phyloP scores from a whole-genome alignment of 176 grass and related monocot genomes.

The Carex littledalei region DNA sequence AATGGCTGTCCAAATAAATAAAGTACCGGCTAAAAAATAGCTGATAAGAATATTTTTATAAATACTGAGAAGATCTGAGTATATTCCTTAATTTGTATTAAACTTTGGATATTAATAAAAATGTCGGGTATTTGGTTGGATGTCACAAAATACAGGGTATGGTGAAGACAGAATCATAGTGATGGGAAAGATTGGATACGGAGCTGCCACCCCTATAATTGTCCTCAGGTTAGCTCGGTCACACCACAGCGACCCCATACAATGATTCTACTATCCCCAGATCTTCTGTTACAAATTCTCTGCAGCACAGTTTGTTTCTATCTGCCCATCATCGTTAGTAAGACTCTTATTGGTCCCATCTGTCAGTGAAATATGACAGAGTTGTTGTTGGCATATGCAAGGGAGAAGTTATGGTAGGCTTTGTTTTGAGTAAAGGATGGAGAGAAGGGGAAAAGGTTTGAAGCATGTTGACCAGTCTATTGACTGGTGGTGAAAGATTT shows the following conservation, averaged over 20 bases:
- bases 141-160: background rate
- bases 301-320: background rate
- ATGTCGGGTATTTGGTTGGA: too few relatives aligned
- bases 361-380: background rate
- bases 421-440: background rate
- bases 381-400: background rate
- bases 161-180: background rate
- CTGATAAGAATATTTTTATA: too few relatives aligned
- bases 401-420: background rate
- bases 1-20: too few relatives aligned
- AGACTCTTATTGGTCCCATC: too few relatives aligned
- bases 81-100: too few relatives aligned
- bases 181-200: constrained; percentile 4
- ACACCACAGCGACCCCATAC: background rate
- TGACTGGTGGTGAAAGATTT: constrained; percentile 23
- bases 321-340: background rate
- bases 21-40: too few relatives aligned
- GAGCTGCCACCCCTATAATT: background rate
- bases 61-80: too few relatives aligned
- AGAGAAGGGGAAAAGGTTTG: background rate
- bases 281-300: background rate
- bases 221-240: background rate
- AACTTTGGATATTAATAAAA: too few relatives aligned
- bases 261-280: background rate
- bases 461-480: constrained; percentile 38